Percentiles rank a stretch among this genome's conserved stretches.
These are phyloP conservation scores for Puccinia novopanici DNA, from an alignment of 1,284 basidiomycete species.

Conservation along the genomic window DNA sequence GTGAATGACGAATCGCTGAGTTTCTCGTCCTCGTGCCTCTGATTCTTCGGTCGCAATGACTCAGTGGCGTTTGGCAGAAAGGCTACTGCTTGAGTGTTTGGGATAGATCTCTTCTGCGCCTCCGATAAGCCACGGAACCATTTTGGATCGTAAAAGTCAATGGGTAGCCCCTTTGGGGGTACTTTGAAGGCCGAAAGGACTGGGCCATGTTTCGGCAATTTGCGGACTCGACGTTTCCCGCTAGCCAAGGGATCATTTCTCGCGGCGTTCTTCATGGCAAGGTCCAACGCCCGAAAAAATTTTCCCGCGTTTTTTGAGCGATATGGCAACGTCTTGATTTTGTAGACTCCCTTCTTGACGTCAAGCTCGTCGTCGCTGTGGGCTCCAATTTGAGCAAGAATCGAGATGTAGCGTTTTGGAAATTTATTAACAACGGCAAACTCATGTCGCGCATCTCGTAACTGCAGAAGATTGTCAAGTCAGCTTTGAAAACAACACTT, in stretches of 20 bases:
- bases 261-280: background rate
- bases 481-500: background rate
- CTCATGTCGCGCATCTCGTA: background rate
- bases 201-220: conserved; percentile 24
- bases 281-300: conserved; percentile 19
- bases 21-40: conserved; percentile 19
- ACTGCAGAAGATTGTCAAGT: background rate
- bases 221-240: background rate
- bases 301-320: conserved; percentile 26
- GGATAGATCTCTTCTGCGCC: conserved; percentile 7
- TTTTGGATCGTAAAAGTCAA: conserved; percentile 33
- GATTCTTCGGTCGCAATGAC: background rate
- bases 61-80: conserved; percentile 7
- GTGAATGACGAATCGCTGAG: conserved; percentile 17
- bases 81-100: conserved; percentile 1
- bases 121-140: background rate
- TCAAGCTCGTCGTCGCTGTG: conserved; percentile 34
- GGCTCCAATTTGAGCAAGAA: background rate
- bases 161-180: conserved; percentile 21
- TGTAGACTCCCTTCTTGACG: background rate
- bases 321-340: conserved; percentile 35
- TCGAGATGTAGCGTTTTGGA: conserved; percentile 16
- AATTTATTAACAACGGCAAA: conserved; percentile 29
- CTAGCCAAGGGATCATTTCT: background rate
- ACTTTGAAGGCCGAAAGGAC: background rate